Evolutionary conservation across 2,329 filamentous ascomycete genomes (phyloP).

Genomic region (Colletotrichum musae): DNA sequence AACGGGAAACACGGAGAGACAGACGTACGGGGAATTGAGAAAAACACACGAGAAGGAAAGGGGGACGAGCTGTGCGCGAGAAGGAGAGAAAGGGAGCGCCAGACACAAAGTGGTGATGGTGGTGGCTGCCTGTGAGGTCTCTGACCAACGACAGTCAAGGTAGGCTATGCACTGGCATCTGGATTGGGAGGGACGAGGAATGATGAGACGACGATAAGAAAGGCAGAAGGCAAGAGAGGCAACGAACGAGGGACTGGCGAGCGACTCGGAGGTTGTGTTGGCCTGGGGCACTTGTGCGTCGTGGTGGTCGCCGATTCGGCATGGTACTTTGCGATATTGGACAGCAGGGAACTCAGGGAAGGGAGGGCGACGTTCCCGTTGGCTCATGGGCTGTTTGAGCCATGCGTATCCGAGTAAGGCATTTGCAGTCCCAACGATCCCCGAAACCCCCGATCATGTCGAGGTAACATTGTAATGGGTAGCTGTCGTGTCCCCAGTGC

Average conservation of each 20-base stretch:
- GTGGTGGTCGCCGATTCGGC: constrained; percentile 23
- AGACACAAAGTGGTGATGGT: neutral
- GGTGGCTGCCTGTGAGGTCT: constrained; percentile 6
- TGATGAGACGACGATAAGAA: constrained; percentile 12
- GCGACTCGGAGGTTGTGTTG: constrained; percentile 2
- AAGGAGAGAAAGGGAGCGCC: too few species aligned
- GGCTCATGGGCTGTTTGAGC: constrained; percentile 32
- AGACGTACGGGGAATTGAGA: neutral
- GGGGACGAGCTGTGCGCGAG: neutral
- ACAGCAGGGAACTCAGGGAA: neutral
- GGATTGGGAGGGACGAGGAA: constrained; percentile 1
- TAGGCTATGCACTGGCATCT: constrained; percentile 13
- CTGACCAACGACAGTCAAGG: neutral
- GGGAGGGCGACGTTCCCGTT: constrained; percentile 27
- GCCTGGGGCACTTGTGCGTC: constrained; percentile 33
- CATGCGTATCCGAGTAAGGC: constrained; percentile 33
- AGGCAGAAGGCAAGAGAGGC: neutral
- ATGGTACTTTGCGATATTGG: constrained; percentile 29
- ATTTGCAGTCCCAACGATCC: constrained; percentile 25
- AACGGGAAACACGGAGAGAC: neutral
- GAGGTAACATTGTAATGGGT: constrained; percentile 21
- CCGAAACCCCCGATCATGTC: constrained; percentile 25
- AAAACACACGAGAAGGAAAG: too few species aligned
- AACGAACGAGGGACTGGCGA: constrained; percentile 1
- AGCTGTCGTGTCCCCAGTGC: constrained; percentile 1